These are phyloP conservation scores for Phytophthora gonapodyides DNA, from an alignment of 352 stramenopile species.

Conservation along the genomic window DNA sequence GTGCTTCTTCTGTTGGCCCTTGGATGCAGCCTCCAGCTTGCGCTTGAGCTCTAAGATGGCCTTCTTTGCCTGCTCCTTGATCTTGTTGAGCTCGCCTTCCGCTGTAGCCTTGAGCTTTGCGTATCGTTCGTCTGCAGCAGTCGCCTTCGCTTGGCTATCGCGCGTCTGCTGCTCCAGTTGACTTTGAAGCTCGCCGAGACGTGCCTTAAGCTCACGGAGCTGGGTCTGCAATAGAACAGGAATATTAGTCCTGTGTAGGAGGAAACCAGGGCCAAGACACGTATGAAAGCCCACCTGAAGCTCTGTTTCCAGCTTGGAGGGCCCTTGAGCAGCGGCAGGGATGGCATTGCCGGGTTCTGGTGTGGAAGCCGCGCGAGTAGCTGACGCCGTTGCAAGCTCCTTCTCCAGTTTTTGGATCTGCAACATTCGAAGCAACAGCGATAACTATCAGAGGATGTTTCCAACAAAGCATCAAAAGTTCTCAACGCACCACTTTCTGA, in stretches of 20 bases:
- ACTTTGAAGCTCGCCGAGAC: constrained; percentile 38
- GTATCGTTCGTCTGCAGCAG: constrained; percentile 65
- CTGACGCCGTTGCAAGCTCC: constrained; percentile 44
- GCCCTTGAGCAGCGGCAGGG: constrained; percentile 23
- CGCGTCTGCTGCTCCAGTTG: constrained; percentile 65
- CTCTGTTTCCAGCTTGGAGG: constrained; percentile 40
- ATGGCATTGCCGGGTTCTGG: constrained; percentile 41
- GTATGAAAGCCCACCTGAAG: constrained; percentile 33
- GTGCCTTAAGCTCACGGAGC: constrained; percentile 44
- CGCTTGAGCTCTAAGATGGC: constrained; percentile 86
- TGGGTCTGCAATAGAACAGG: constrained; percentile 30
- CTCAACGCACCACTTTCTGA: constrained; percentile 55
- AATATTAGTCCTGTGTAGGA: too few relatives aligned
- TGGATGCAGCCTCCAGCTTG: constrained; percentile 64
- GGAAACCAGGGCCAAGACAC: background rate
- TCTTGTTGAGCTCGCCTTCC: constrained; percentile 76
- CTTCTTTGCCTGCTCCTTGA: constrained; percentile 89
- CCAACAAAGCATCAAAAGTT: background rate
- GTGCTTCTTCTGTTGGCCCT: constrained; percentile 64
- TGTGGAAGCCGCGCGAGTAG: constrained; percentile 32
- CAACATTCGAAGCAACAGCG: background rate
- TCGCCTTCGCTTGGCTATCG: constrained; percentile 48
- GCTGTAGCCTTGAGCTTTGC: constrained; percentile 79
- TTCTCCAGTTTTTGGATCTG: constrained; percentile 69
- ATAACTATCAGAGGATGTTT: background rate